These are phyloP conservation scores for Cochlearia excelsa DNA, from an alignment of 345 rosid species.

Conservation along the genomic window DNA sequence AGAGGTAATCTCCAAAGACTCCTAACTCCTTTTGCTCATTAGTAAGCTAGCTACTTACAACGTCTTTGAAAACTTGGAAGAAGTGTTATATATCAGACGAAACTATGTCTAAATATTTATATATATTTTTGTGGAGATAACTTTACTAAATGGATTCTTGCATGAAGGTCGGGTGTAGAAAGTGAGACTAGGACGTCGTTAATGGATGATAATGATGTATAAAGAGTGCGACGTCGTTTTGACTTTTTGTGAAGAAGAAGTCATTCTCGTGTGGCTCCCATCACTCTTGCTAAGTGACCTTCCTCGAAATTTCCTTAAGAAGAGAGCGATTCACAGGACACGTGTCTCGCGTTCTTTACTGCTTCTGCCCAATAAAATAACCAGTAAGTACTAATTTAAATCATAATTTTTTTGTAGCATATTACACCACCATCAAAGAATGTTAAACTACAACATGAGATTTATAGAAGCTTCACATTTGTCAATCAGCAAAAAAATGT, in stretches of 20 bases:
- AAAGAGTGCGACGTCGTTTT: conserved; percentile 20
- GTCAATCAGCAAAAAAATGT: too few species aligned
- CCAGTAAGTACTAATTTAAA: too few species aligned
- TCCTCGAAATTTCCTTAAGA: conserved; percentile 31
- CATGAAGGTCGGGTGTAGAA: conserved; percentile 16
- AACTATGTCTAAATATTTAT: background rate
- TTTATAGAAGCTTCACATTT: too few species aligned
- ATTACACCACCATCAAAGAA: too few species aligned
- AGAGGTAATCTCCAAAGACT: conserved; percentile 15
- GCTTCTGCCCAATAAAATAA: conserved; percentile 3
- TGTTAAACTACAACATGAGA: too few species aligned
- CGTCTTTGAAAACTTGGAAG: background rate
- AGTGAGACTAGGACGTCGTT: conserved; percentile 23
- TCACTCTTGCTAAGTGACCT: conserved; percentile 16
- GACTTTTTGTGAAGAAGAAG: background rate
- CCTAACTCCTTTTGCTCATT: conserved; percentile 3
- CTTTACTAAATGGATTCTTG: background rate
- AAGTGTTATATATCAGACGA: too few species aligned
- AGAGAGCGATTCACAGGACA: too few species aligned
- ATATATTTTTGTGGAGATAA: conserved; percentile 10
- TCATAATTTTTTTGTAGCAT: too few species aligned
- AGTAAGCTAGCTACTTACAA: too few species aligned
- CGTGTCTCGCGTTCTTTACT: background rate
- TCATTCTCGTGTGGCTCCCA: conserved; percentile 23
- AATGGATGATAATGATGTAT: background rate